Conservation (phyloP, 2,329 filamentous ascomycete genomes). For the Tricladium varicosporioides region DNA sequence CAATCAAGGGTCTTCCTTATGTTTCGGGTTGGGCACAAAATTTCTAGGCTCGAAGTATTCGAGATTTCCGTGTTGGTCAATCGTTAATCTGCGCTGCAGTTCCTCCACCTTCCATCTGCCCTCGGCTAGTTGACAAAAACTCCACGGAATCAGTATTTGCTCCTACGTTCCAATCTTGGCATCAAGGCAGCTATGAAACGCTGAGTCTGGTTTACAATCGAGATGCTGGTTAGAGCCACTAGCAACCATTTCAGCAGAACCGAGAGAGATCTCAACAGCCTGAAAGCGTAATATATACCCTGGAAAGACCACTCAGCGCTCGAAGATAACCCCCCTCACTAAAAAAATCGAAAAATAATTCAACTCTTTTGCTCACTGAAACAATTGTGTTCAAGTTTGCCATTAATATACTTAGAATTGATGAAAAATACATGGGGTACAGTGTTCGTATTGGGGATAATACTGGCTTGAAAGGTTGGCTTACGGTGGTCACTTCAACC, state of each 20-base stretch:
- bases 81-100: not conserved
- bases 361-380: not conserved
- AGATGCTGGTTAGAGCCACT: not conserved
- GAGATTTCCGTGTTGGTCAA: slow-evolving; percentile 4
- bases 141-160: not conserved
- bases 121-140: not conserved
- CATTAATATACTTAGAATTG: not conserved
- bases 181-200: not conserved
- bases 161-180: not conserved
- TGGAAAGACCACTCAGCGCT: not conserved
- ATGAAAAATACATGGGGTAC: not conserved
- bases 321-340: not conserved
- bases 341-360: not conserved
- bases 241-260: not conserved
- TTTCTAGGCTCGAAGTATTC: not conserved
- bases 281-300: not conserved
- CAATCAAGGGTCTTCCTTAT: not conserved
- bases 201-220: not conserved
- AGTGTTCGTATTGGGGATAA: not conserved
- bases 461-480: too few species aligned
- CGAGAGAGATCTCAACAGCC: not conserved
- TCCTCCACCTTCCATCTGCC: not conserved
- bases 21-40: not conserved
- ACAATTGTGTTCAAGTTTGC: not conserved
- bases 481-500: too few species aligned